Evolutionary conservation across 2,329 filamentous ascomycete genomes (phyloP).

Genomic region (Mariannaea elegans): DNA sequence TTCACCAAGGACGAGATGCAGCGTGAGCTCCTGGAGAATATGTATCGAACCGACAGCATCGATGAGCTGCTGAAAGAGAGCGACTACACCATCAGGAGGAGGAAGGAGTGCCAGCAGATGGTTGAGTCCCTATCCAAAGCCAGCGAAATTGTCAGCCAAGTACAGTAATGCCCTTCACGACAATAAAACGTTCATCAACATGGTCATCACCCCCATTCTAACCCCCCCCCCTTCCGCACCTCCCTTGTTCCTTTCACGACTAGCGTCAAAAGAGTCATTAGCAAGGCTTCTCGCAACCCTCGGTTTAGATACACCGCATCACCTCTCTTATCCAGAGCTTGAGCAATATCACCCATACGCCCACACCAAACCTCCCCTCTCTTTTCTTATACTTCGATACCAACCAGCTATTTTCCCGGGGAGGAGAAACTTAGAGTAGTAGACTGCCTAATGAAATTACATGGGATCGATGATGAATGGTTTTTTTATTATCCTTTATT

Average conservation of each 20-base stretch:
- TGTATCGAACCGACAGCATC: slow-evolving; percentile 91
- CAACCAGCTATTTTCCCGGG: slow-evolving; percentile 43
- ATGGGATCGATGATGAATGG: slow-evolving; percentile 32
- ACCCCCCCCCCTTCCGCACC: not conserved
- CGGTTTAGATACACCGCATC: slow-evolving; percentile 19
- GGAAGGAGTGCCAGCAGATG: slow-evolving; percentile 99
- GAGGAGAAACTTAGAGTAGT: slow-evolving; percentile 46
- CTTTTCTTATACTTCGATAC: slow-evolving; percentile 50
- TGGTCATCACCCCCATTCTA: not conserved
- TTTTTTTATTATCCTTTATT: not conserved
- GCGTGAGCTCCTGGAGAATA: slow-evolving; percentile 92
- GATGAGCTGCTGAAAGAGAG: slow-evolving; percentile 97
- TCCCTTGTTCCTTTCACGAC: slow-evolving; percentile 24
- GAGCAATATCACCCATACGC: not conserved
- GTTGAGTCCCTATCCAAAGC: slow-evolving; percentile 91
- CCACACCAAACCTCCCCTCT: slow-evolving; percentile 15
- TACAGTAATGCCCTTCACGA: slow-evolving; percentile 58
- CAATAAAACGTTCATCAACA: slow-evolving; percentile 7
- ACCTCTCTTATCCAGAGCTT: slow-evolving; percentile 19
- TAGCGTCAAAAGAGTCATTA: slow-evolving; percentile 25
- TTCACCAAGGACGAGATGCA: slow-evolving; percentile 99
- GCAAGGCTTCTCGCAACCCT: slow-evolving; percentile 19
- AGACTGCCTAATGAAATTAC: slow-evolving; percentile 45
- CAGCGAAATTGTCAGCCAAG: slow-evolving; percentile 92
- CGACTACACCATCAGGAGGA: slow-evolving; percentile 91